Evolutionary conservation across 116 monocot genomes (phyloP), one percentile per base, ranked within the genome.

Genomic region (Thalassia testudinum): DNA sequence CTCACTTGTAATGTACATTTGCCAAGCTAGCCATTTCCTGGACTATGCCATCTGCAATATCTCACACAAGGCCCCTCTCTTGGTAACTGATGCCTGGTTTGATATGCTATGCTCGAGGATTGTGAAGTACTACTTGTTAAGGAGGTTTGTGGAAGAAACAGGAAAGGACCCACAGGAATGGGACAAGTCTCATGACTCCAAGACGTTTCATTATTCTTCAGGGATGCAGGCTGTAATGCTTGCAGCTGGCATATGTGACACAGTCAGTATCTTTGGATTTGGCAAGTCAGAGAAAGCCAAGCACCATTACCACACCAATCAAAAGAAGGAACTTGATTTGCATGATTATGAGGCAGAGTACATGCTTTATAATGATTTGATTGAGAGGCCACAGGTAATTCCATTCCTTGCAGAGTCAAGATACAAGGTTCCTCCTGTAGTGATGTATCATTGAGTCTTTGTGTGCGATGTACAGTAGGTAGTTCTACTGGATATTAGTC

Each of bases 321-420:
- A 87, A 54, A 76, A 72, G 70, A 64, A 45, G 19, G 87, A 87
- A 68, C 76, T 87, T 16, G 75, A 72, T 49, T 50, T 87, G 60
- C 87, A 87, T 51, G 87, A 87, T 30, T 87, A 87, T 30, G 79
- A 71, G 44, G 87, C 87, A 17, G 87, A 87, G 68, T 87, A 87
- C 55, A 76, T 54, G 1, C 64, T 87, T 24, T 87, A 87, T 40
- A 5, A 55, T 21, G 87, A 87, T 60, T 44, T 87, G 43, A 65
- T 38, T 1, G 62, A 70, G 43, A 23, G 70, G 21, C 87, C 82
- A 19, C 11, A 79, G 70, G 73, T 45, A 21, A 64, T 87, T 14
- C 87, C 87, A 5, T 79, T 82, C 60, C 70, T 79, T 17, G 45
- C 27, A 19, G 76, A 82, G 27, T 67, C 75, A 15, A 73, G 76